A percentile compares a stretch with the other conserved stretches of the same genome.
These are phyloP conservation scores for Candida bentonensis DNA, from an alignment of 805 yeast genomes.

Conservation along the genomic window DNA sequence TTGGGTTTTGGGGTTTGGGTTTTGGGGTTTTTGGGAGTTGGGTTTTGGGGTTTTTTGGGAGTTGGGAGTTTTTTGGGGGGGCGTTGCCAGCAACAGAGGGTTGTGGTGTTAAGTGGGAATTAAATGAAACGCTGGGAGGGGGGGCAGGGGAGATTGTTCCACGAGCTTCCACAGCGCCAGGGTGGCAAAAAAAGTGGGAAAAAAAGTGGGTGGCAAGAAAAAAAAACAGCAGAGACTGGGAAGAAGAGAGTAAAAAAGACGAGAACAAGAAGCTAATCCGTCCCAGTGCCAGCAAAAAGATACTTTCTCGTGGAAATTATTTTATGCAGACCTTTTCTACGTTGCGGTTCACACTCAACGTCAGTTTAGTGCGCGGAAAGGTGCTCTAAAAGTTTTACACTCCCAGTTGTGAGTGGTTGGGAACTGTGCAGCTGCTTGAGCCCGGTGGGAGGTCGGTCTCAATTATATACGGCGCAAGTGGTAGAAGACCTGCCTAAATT, in stretches of 20 bases:
- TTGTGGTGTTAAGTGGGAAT: neutral
- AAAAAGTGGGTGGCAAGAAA: neutral
- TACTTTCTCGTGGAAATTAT: neutral
- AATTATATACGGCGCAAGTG: no score
- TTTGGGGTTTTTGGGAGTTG: neutral
- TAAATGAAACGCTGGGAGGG: neutral
- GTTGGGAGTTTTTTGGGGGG: no score
- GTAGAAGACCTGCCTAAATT: no score
- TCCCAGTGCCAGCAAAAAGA: neutral
- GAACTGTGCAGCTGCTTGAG: no score
- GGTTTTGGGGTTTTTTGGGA: neutral
- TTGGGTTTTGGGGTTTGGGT: no score
- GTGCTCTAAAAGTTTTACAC: no score
- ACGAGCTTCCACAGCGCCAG: neutral
- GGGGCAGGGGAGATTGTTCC: neutral
- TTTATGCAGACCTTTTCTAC: no score
- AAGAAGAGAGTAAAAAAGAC: neutral
- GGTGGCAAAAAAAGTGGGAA: neutral
- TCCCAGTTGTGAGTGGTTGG: no score
- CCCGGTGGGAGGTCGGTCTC: no score
- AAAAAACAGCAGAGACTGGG: neutral
- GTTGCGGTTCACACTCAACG: no score
- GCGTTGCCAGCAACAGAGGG: no score
- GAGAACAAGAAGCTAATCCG: conserved; percentile 1
- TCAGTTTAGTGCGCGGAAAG: no score